Percentiles rank a stretch among this genome's conserved stretches.
These are phyloP conservation scores for Metschnikowia colocasiae DNA, from an alignment of 805 yeast genomes.

Conservation along the genomic window DNA sequence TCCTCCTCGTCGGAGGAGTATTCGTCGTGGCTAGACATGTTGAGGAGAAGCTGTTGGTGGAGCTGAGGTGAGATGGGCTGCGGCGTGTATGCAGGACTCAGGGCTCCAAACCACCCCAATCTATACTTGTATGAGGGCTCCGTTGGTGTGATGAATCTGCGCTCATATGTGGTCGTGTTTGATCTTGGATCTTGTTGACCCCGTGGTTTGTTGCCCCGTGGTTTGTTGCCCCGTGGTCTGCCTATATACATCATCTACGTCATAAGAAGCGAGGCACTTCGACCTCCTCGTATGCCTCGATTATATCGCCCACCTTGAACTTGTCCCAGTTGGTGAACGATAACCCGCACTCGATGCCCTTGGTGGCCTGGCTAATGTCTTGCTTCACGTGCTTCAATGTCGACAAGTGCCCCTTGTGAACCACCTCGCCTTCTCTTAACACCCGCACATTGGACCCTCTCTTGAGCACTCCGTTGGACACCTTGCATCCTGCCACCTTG, in stretches of 20 bases:
- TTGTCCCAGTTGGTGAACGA: conserved; percentile 64
- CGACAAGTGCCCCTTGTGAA: conserved; percentile 57
- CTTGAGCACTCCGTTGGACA: conserved; percentile 62
- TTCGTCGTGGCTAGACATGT: conserved; percentile 41
- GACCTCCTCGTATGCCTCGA: conserved; percentile 70
- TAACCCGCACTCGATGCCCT: conserved; percentile 90
- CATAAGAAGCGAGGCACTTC: conserved; percentile 37
- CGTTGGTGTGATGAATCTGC: too few species aligned
- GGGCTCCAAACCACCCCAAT: too few species aligned
- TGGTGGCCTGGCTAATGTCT: conserved; percentile 69
- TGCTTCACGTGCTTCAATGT: conserved; percentile 81
- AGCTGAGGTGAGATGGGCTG: background rate
- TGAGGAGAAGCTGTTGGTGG: background rate
- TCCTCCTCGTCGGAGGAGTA: conserved; percentile 55
- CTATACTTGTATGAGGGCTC: too few species aligned
- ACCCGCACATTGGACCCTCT: conserved; percentile 59
- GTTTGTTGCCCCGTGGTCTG: background rate
- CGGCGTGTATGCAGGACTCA: background rate
- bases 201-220: too few species aligned
- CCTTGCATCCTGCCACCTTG: conserved; percentile 85
- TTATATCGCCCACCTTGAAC: conserved; percentile 69
- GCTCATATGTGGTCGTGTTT: too few species aligned
- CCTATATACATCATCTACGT: background rate
- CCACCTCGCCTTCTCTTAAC: conserved; percentile 45
- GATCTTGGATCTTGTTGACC: too few species aligned